Evolutionary conservation across 805 yeast species (phyloP).

Genomic region (Pichia heedii): DNA sequence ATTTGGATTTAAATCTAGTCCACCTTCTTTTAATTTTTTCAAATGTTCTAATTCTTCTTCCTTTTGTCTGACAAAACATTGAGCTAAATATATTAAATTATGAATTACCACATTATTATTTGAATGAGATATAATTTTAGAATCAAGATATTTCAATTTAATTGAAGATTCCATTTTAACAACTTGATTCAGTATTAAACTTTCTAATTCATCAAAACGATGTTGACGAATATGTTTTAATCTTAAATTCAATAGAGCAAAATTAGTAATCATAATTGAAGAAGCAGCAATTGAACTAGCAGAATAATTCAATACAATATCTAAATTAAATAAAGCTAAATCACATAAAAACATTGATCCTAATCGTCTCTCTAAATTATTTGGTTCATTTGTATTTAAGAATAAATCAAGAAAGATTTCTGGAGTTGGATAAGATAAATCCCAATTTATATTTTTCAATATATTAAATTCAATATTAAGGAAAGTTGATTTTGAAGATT

Average conservation of each 20-base stretch:
- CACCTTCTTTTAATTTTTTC: conserved; percentile 5
- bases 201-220: conserved; percentile 25
- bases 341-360: conserved; percentile 60
- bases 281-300: conserved; percentile 42
- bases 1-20: conserved; percentile 5
- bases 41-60: conserved; percentile 12
- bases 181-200: conserved; percentile 18
- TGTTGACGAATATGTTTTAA: conserved; percentile 23
- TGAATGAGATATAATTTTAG: conserved; percentile 8
- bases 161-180: conserved; percentile 19
- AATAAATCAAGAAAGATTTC: conserved; percentile 56
- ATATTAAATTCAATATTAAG: conserved; percentile 64
- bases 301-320: conserved; percentile 42
- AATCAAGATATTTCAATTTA: conserved; percentile 20
- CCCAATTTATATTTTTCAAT: conserved; percentile 56
- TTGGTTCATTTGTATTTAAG: conserved; percentile 27
- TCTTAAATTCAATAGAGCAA: conserved; percentile 35
- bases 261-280: conserved; percentile 37
- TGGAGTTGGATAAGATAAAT: conserved; percentile 49
- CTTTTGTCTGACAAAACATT: conserved; percentile 18
- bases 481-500: conserved; percentile 25
- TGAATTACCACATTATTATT: conserved; percentile 15
- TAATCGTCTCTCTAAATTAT: conserved; percentile 39
- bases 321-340: conserved; percentile 53
- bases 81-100: conserved; percentile 21